Evolutionary conservation across 2,329 filamentous ascomycete species (phyloP), one percentile per base, ranked within the genome.

Genomic region (Exophiala sp.): DNA sequence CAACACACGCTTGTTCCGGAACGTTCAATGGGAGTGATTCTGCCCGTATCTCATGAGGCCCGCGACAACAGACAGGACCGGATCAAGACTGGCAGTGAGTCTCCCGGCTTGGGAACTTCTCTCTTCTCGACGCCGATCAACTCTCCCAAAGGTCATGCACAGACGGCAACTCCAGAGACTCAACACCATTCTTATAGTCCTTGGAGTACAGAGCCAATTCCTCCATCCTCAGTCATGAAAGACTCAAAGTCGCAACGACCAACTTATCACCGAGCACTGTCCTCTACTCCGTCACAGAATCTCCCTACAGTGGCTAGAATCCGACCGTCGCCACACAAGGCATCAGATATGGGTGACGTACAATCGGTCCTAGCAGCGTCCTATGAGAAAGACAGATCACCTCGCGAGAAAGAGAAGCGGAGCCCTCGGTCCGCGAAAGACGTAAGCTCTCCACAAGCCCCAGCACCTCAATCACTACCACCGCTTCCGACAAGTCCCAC

Each of bases 211-310:
- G 21, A n/a, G 20, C 7, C 41, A 4, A 32, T 2, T 38, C 14
- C 41, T 29, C 21, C 18, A 29, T 24, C 21, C 10, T 9, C 8
- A 3, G 21, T 18, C 2, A n/a, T 20, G 11, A 10, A 43, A 14
- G 41, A 32, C 8, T 24, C 10, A 20, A 9, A 29, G 29, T 11
- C 47, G 18, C 39, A 65, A 49, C 61, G 65, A 35, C 68, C 69
- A 41, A 67, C 66, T 5, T 59, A 64, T 44, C 54, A 61, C 50
- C 69, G 71, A 14, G 68, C 72, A 38, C 58, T 74, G n/a, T 76
- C 75, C n/a, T 75, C 73, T 29, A 71, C 73, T 11, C 75, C 74
- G n/a, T 76, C 73, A 2, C 66, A 69, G 59, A 67, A 72, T 43
- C 68, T 76, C 29, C 75, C 75, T 6, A 67, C 65, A 20, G 75